Percentiles rank a stretch among this genome's conserved stretches.
Evolutionary conservation across 2,329 filamentous ascomycete species (phyloP).

Genomic region (Stachybotrys chartarum): DNA sequence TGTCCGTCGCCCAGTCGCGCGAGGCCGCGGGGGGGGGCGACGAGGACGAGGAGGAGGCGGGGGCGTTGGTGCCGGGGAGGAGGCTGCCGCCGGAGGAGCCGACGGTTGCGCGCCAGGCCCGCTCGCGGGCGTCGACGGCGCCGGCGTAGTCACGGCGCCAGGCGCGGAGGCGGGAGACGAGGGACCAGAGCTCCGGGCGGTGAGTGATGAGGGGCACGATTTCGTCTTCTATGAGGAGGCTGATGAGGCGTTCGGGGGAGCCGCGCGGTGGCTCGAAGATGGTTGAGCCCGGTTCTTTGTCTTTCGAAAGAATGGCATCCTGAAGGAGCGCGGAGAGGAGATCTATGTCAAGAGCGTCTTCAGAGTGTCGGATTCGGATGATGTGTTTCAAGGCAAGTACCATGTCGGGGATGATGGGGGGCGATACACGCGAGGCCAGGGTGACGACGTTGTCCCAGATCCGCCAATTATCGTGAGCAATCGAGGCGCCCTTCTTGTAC

Average conservation of each 20-base stretch:
- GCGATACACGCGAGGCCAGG: slow-evolving; percentile 69
- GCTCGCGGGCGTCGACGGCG: slow-evolving; percentile 79
- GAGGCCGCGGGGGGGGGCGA: slow-evolving; percentile 7
- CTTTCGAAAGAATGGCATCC: slow-evolving; percentile 52
- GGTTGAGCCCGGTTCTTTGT: slow-evolving; percentile 19
- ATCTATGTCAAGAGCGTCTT: slow-evolving; percentile 69
- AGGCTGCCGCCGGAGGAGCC: slow-evolving; percentile 40
- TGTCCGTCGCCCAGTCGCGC: slow-evolving; percentile 41
- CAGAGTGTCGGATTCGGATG: slow-evolving; percentile 69
- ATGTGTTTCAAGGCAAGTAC: slow-evolving; percentile 68
- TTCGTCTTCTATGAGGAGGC: slow-evolving; percentile 65
- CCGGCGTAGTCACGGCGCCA: slow-evolving; percentile 65
- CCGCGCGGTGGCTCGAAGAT: slow-evolving; percentile 42
- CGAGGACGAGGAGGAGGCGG: slow-evolving; percentile 7
- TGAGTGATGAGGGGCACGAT: slow-evolving; percentile 80
- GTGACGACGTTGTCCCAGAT: slow-evolving; percentile 98
- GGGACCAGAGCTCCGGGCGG: slow-evolving; percentile 67
- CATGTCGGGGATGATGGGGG: slow-evolving; percentile 69
- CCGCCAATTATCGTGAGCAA: slow-evolving; percentile 80
- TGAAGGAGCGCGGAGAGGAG: slow-evolving; percentile 66
- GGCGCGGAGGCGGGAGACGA: slow-evolving; percentile 63
- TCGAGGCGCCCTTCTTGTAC: slow-evolving; percentile 76
- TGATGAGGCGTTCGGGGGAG: slow-evolving; percentile 53
- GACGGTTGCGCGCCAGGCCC: slow-evolving; percentile 73
- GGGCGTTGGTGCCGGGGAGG: slow-evolving; percentile 30